Conservation (phyloP, 2,329 filamentous ascomycete genomes). For the Claviceps quebecensis region DNA sequence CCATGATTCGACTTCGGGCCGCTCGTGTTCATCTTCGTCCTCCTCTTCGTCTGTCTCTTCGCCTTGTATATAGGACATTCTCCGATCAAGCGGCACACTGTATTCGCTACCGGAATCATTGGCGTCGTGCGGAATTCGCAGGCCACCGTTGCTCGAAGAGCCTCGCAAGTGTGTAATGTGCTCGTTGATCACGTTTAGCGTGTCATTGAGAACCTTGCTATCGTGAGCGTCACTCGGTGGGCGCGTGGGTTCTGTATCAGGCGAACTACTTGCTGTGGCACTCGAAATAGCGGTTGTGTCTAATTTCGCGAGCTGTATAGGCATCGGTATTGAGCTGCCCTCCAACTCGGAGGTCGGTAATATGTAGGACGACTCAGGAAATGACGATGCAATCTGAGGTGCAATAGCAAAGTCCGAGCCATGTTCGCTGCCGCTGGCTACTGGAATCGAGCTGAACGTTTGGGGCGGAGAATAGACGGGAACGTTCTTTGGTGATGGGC, state of each 20-base stretch:
- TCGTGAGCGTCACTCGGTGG: slow-evolving; percentile 34
- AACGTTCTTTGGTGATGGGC: slow-evolving; percentile 36
- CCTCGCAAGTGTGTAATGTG: slow-evolving; percentile 78
- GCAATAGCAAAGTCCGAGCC: slow-evolving; percentile 10
- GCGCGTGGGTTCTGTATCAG: slow-evolving; percentile 18
- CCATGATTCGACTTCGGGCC: slow-evolving; percentile 67
- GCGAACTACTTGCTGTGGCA: slow-evolving; percentile 15
- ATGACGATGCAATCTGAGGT: slow-evolving; percentile 16
- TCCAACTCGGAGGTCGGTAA: slow-evolving; percentile 19
- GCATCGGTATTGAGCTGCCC: slow-evolving; percentile 25
- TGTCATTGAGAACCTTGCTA: slow-evolving; percentile 78
- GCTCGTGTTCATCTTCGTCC: slow-evolving; percentile 56
- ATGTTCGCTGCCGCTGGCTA: slow-evolving; percentile 16
- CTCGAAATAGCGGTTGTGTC: slow-evolving; percentile 14
- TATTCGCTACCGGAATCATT: slow-evolving; percentile 85
- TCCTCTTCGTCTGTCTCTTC: slow-evolving; percentile 96
- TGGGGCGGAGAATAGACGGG: slow-evolving; percentile 18
- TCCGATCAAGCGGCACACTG: slow-evolving; percentile 61
- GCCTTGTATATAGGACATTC: slow-evolving; percentile 82
- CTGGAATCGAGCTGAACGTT: slow-evolving; percentile 15
- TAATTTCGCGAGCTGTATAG: slow-evolving; percentile 28
- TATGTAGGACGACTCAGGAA: slow-evolving; percentile 14
- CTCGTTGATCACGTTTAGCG: slow-evolving; percentile 89
- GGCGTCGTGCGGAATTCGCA: slow-evolving; percentile 40
- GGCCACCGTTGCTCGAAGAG: slow-evolving; percentile 33